Conservation (phyloP, 768 basidiomycete genomes). For the Phanerochaete sordida region DNA sequence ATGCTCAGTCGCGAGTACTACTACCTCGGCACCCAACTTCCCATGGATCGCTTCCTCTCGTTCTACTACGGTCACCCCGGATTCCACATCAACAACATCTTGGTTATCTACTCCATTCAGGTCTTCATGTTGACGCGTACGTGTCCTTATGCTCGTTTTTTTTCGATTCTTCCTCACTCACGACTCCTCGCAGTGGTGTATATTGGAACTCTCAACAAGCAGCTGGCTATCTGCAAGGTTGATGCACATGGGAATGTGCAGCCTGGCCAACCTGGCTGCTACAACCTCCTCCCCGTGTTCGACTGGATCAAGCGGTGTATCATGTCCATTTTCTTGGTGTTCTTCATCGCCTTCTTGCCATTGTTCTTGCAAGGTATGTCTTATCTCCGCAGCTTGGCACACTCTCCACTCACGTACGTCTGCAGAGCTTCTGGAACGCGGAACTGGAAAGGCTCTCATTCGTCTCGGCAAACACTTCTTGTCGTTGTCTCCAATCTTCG, state of each 20-base stretch:
- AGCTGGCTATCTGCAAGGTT: slow-evolving; percentile 82
- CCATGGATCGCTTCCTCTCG: slow-evolving; percentile 97
- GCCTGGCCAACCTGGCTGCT: slow-evolving; percentile 87
- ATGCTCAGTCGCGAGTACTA: slow-evolving; percentile 99
- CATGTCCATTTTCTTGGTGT: slow-evolving; percentile 97
- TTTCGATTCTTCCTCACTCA: neutral
- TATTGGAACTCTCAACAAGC: slow-evolving; percentile 95
- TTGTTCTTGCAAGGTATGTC: slow-evolving; percentile 88
- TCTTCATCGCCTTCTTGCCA: slow-evolving; percentile 96
- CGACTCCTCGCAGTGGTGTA: slow-evolving; percentile 33
- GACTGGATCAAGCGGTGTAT: slow-evolving; percentile 98
- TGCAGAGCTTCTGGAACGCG: slow-evolving; percentile 90
- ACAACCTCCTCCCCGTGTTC: slow-evolving; percentile 94
- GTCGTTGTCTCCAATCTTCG: slow-evolving; percentile 95
- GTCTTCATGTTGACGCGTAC: slow-evolving; percentile 93
- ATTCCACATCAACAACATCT: slow-evolving; percentile 99
- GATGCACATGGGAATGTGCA: slow-evolving; percentile 79
- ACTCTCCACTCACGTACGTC: neutral
- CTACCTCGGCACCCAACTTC: slow-evolving; percentile 96
- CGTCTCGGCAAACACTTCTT: slow-evolving; percentile 96
- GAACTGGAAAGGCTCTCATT: slow-evolving; percentile 90
- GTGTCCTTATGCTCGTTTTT: slow-evolving; percentile 29
- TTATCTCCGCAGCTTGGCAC: neutral
- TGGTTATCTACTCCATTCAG: slow-evolving; percentile 97
- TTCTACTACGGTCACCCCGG: slow-evolving; percentile 99